Base-by-base conservation (phyloP, 495 filamentous ascomycete genomes). In the Achaetomiella virescens region DNA sequence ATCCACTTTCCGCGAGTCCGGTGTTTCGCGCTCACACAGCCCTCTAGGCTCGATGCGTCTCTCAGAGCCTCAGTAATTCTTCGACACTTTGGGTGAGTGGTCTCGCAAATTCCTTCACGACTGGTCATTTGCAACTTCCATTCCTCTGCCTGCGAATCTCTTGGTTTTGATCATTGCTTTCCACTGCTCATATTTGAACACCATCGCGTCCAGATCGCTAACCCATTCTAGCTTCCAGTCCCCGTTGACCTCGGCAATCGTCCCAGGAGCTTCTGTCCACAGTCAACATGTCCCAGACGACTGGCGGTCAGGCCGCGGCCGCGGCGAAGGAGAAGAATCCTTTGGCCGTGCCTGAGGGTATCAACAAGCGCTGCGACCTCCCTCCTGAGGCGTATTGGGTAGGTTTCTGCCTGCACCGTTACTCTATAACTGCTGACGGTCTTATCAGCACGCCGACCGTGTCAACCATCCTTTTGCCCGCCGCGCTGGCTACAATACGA, bases 401-500 rank as follows among this genome's bases (percentile, higher is more conserved):
- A 54, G 41, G 49, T 59, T 27, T 25, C 8, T 21, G 2, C 3
- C 2, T 31, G 2, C 5, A 6, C 11, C 17, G 1, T 3, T 12
- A 7, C 2, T 24, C 24, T 35, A 12, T 17, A 18, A 35, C 42
- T 40, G 42, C 61, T 56, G 31, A 60, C 25, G 0, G 9, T 11
- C 1, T n/a, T 9, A 36, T 3, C 12, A 53, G 25, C 8, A 50
- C 3, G 6, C 48, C 1, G 21, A 55, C 2, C 17, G 17, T 3
- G 20, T 41, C 42, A 37, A 54, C n/a, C 48, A 52, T 8, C 55
- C 54, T 2, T 68, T 68, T 48, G 53, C 66, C 9, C 3, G 20
- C 17, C 80, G 83, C 21, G 75, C 75, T 6, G 75, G 63, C 2
- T 84, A 80, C 69, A 85, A 82, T 57, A 72, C 68, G 0, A 67